Evolutionary conservation across 208 protist species (phyloP), one percentile per base, ranked within the genome.

Genomic region (Novymonas esmeraldas): DNA sequence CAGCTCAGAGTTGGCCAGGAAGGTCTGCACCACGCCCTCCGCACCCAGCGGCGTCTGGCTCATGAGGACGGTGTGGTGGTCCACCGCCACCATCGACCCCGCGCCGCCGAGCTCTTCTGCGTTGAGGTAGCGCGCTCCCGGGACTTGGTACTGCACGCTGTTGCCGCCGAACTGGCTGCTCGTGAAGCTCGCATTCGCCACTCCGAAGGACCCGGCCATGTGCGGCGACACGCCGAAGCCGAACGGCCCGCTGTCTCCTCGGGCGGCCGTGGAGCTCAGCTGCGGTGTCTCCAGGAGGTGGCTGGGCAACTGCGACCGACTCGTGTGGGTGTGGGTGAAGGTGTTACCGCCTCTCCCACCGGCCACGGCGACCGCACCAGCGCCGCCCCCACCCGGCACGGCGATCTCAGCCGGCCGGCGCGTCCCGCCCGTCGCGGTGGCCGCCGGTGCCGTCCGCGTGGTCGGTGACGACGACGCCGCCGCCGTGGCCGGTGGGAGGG

Each of bases 121-220:
- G 2, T 44, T 72, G n/a, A 81, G 38, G 73, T 86, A 86, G 20
- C 65, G 73, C 11, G 76, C 64, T 44, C 73, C 76, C 10, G 76
- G 76, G 7, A 79, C 34, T 50, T 67, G 64, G 58, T 86, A 86
- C 62, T 74, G 64, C 31, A 74, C 65, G 52, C 65, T 73, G 39
- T 52, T 52, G 14, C 31, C 68, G 2, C 68, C 68, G 16, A 54
- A 65, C 29, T 55, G 56, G 58, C 58, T 66, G 33, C 70, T 76
- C 9, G 56, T 18, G 42, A 76, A 70, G 63, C 70, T 73, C 6
- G 38, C 16, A 13, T 66, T 57, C 1, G 50, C 65, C 31, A 68
- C 16, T 48, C 52, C 71, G 13, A 54, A 65, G 16, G 70, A 68
- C 18, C 22, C 29, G 9, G 51, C 54, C 51, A 68, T 54, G 0